These are phyloP conservation scores for Nigrograna mackinnonii DNA, from an alignment of 2,329 filamentous ascomycete genomes.

Conservation along the genomic window DNA sequence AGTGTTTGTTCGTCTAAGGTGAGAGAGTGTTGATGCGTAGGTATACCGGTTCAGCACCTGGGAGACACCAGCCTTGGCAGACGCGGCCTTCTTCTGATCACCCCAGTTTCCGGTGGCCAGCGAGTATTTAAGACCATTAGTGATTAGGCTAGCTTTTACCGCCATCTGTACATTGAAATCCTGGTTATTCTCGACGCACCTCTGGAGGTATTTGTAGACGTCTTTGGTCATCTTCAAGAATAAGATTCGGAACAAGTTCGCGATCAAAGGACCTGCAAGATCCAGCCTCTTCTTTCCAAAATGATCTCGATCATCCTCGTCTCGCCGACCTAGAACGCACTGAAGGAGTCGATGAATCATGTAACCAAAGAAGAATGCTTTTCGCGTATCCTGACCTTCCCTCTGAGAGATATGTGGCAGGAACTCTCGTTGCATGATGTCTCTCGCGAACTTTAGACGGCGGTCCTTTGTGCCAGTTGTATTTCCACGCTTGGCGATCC, in stretches of 20 bases:
- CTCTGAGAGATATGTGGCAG: constrained; percentile 94
- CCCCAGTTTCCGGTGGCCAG: constrained; percentile 98
- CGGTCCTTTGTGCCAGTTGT: constrained; percentile 78
- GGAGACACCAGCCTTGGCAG: constrained; percentile 93
- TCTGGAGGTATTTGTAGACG: constrained; percentile 86
- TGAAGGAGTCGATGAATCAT: constrained; percentile 97
- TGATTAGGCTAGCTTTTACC: constrained; percentile 88
- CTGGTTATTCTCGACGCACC: constrained; percentile 84
- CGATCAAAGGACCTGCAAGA: constrained; percentile 88
- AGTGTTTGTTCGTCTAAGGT: constrained; percentile 96
- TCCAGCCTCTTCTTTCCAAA: constrained; percentile 99
- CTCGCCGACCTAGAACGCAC: constrained; percentile 87
- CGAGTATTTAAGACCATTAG: constrained; percentile 94
- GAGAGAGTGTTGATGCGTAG: constrained; percentile 93
- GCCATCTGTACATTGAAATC: constrained; percentile 91
- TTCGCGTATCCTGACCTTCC: constrained; percentile 91
- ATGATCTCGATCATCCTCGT: constrained; percentile 96
- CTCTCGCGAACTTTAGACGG: constrained; percentile 88
- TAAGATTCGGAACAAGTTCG: constrained; percentile 92
- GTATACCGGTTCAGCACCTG: constrained; percentile 98
- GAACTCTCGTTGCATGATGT: constrained; percentile 96
- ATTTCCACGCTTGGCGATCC: constrained; percentile 89
- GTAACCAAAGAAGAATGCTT: constrained; percentile 97
- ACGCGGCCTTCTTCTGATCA: constrained; percentile 97
- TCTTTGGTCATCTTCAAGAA: constrained; percentile 91